These are phyloP conservation scores for Agapanthus africanus DNA, from an alignment of 106 monocot species.

Conservation along the genomic window DNA sequence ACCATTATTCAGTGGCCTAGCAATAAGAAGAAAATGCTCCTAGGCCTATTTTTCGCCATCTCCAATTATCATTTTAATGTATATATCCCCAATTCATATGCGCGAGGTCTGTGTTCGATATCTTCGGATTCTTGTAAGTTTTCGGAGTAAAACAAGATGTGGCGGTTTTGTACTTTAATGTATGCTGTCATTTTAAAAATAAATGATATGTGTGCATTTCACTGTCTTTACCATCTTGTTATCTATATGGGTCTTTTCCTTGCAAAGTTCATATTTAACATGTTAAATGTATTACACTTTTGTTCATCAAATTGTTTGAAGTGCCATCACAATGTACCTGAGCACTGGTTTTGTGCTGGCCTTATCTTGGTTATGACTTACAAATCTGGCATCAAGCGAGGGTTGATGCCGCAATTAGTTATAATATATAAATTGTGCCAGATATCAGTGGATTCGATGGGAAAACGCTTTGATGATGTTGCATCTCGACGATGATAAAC, in stretches of 20 bases:
- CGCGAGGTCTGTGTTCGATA: background rate
- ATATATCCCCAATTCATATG: slow-evolving; percentile 15
- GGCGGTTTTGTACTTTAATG: background rate
- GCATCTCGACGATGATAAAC: no score
- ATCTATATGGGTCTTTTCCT: background rate
- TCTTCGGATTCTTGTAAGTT: slow-evolving; percentile 1
- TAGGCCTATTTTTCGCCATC: background rate
- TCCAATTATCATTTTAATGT: background rate
- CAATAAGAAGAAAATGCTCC: slow-evolving; percentile 1
- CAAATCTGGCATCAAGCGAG: no score
- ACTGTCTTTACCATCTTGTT: background rate
- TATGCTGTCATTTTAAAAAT: slow-evolving; percentile 1
- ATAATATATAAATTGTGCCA: no score
- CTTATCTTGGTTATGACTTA: no score
- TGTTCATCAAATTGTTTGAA: no score
- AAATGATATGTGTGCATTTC: background rate
- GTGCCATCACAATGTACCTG: no score
- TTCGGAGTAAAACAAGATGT: background rate
- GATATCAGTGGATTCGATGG: no score
- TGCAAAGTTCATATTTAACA: background rate
- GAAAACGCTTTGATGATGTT: no score
- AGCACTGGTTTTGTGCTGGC: no score
- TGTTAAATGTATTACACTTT: no score
- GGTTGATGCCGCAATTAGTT: no score
- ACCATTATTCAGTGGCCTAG: slow-evolving; percentile 21